These are phyloP conservation scores for Citeromyces matritensis DNA, from an alignment of 805 yeast genomes.

Conservation along the genomic window DNA sequence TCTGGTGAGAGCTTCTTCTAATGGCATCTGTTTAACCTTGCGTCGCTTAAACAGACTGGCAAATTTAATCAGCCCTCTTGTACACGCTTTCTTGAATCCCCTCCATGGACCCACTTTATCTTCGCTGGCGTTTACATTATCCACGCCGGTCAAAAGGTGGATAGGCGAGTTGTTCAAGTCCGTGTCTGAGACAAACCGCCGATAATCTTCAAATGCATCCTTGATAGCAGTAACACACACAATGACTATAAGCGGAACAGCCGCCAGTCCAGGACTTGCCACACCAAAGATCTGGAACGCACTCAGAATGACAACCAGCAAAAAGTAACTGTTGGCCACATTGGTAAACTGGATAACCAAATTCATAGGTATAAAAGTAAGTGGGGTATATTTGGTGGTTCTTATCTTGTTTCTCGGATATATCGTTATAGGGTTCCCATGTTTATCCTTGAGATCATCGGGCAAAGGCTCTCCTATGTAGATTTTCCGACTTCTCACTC, in stretches of 20 bases:
- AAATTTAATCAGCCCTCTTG: constrained; percentile 11
- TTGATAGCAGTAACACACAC: constrained; percentile 60
- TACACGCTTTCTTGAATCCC: constrained; percentile 39
- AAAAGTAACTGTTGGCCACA: constrained; percentile 45
- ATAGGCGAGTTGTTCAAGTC: constrained; percentile 57
- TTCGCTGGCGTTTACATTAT: constrained; percentile 40
- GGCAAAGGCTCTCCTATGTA: constrained; percentile 52
- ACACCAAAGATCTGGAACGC: constrained; percentile 64
- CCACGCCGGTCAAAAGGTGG: constrained; percentile 35
- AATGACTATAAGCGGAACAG: constrained; percentile 72
- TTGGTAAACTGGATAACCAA: constrained; percentile 37
- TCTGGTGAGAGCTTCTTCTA: background rate
- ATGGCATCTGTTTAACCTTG: background rate
- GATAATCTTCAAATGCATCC: constrained; percentile 67
- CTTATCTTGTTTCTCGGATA: constrained; percentile 45
- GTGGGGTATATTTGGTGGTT: constrained; percentile 48
- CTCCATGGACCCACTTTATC: constrained; percentile 54
- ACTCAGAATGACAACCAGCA: constrained; percentile 38
- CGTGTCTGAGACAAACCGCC: constrained; percentile 46
- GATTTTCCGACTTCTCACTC: constrained; percentile 22
- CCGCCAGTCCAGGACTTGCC: constrained; percentile 54
- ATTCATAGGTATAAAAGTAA: constrained; percentile 42
- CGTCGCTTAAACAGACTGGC: constrained; percentile 3
- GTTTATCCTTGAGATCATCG: constrained; percentile 21
- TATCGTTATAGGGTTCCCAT: constrained; percentile 16